Evolutionary conservation across 768 basidiomycete species (phyloP), one percentile per base, ranked within the genome.

Genomic region (Suillus hirtellus): DNA sequence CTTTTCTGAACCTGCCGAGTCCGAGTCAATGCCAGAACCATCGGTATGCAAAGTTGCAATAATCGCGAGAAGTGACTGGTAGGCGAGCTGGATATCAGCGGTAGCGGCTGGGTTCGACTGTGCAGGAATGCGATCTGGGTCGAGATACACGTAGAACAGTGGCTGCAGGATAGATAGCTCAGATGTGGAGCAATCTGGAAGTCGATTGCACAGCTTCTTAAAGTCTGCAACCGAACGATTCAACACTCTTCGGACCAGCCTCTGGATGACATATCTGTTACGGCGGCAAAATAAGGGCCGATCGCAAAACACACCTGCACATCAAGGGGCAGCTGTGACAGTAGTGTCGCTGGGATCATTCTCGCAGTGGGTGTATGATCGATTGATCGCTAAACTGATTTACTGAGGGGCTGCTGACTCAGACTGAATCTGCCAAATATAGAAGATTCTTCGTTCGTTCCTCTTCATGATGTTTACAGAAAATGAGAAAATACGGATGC

Each of bases 121-220:
- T 54, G 35, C 35, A 21, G 53, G 53, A 54, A 54, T 14, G 35
- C 35, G 35, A 5, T 37, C 19, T 54, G 53, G 35, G 53, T 54
- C 53, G n/a, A 54, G 53, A n/a, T 54, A n/a, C n/a, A 54, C 21
- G 35, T 54, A 54, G 35, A 54, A 35, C 35, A 54, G n/a, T 37
- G 53, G 53, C n/a, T 37, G 53, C n/a, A 54, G n/a, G 14, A 37
- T 21, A n/a, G 11, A 21, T 21, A 54, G 19, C 35, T 54, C 11
- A 14, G 34, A 37, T 54, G 35, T 2, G 34, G 53, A 35, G n/a
- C 53, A 21, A 37, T n/a, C 53, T 35, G 35, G 34, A 54, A 54
- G 34, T 54, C n/a, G 34, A 12, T 37, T 3, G 4, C 53, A 54
- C 35, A 54, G n/a, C 11, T 54, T 6, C 31, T 21, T 3, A 14